Evolutionary conservation across 106 monocot genomes (phyloP), one percentile per base, ranked within the genome.

Genomic region (Platanthera zijinensis): DNA sequence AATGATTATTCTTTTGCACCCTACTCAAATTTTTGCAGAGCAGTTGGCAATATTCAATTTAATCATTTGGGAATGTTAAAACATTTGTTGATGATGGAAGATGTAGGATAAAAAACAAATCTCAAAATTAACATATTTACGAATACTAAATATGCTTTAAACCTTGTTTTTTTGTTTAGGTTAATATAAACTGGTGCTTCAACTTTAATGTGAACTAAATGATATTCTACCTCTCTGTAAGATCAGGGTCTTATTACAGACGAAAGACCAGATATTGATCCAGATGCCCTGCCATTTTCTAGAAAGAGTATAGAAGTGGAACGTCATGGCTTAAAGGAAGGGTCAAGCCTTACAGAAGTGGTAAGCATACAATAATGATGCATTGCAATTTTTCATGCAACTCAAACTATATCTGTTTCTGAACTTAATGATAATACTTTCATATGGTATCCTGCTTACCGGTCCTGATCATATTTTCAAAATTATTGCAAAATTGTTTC

Each of bases 181-280:
- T 66, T 66, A 30, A 32, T 70, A 17, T 70, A 48, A 1, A 70
- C 70, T 48, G 69, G 17, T 47, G 48, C n/a, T 70, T 48, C 0
- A 5, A 9, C 48, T 15, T 70, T 70, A 70, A 48, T 45, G 14
- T 48, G 48, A 48, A 48, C 48, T 45, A 46, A 48, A 70, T 47
- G 48, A 67, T 61, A 21, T 61, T 67, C 30, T 39, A 7, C 48
- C 48, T 51, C 46, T 5, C 22, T 80, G 63, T 32, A 78, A 76
- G 8, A 72, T 30, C 82, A 97, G 96, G 96, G 96, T 76, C 68
- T 97, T 32, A 85, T 97, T 75, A 97, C 96, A 21, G 93, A 94
- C 59, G 86, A 84, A 46, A 87, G 96, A 10, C n/a, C 56, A 39
- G 82, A 89, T 75, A 82, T 97, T 72, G 91, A 89, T 81, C 80